Evolutionary conservation across 495 filamentous ascomycete genomes (phyloP).

Genomic region (Evansstolkia leycettana): DNA sequence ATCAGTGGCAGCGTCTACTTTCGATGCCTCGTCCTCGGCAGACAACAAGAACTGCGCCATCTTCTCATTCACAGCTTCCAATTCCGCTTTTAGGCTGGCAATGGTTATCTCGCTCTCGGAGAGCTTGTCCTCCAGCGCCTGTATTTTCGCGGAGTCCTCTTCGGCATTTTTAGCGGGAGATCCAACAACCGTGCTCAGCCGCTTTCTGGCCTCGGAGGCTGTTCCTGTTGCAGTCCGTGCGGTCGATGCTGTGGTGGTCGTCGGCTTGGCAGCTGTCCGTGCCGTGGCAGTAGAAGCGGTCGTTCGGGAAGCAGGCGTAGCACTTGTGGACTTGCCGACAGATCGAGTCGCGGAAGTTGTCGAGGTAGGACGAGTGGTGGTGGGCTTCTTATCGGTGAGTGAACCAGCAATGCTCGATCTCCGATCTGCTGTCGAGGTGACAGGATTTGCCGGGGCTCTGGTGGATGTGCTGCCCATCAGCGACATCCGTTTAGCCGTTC

Average conservation of each 20-base stretch:
- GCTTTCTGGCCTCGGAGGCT: slow-evolving; percentile 18
- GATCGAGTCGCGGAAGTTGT: slow-evolving; percentile 17
- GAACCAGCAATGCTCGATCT: slow-evolving; percentile 30
- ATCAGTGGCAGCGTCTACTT: slow-evolving; percentile 16
- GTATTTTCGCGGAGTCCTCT: slow-evolving; percentile 26
- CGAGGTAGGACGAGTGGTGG: slow-evolving; percentile 16
- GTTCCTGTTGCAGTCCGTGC: slow-evolving; percentile 8
- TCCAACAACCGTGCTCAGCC: slow-evolving; percentile 17
- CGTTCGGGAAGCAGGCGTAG: slow-evolving; percentile 14
- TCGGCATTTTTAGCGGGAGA: slow-evolving; percentile 12
- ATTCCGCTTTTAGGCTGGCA: slow-evolving; percentile 23
- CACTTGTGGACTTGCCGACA: slow-evolving; percentile 10
- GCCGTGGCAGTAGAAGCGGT: slow-evolving; percentile 17
- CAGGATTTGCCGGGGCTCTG: slow-evolving; percentile 24
- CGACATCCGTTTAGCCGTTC: slow-evolving; percentile 37
- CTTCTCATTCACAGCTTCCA: slow-evolving; percentile 29
- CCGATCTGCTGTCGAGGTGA: slow-evolving; percentile 25
- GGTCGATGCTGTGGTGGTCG: slow-evolving; percentile 15
- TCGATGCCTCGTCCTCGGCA: slow-evolving; percentile 11
- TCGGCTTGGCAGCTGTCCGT: slow-evolving; percentile 13
- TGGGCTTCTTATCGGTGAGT: slow-evolving; percentile 19
- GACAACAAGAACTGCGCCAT: slow-evolving; percentile 21
- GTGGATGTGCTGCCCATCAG: slow-evolving; percentile 25
- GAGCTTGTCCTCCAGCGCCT: slow-evolving; percentile 28
- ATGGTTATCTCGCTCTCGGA: slow-evolving; percentile 31